phyloP scores from a whole-genome alignment of 2,329 filamentous ascomycete species.

The Fusarium udum region DNA sequence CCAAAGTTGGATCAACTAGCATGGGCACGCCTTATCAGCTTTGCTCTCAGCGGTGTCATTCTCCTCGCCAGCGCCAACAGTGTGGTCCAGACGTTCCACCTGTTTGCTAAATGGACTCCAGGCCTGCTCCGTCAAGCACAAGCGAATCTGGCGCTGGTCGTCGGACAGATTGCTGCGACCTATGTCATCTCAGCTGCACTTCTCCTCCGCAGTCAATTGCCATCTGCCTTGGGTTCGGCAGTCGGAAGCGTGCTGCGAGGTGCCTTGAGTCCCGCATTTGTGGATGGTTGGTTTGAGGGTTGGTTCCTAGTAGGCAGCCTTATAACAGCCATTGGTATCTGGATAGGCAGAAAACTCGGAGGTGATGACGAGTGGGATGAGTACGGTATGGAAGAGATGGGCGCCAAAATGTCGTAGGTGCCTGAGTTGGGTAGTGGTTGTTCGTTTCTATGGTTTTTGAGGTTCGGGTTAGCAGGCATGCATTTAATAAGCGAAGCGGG shows the following conservation, averaged over 20 bases:
- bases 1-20: conserved; percentile 82
- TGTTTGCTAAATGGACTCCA: conserved; percentile 81
- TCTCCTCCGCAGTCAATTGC: conserved; percentile 80
- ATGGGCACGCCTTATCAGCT: conserved; percentile 87
- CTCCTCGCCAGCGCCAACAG: conserved; percentile 83
- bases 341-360: conserved; percentile 72
- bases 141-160: conserved; percentile 80
- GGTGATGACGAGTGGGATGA: conserved; percentile 69
- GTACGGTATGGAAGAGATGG: conserved; percentile 74
- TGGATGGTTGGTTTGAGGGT: conserved; percentile 84
- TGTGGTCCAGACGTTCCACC: conserved; percentile 84
- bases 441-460: conserved; percentile 14
- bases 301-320: conserved; percentile 80
- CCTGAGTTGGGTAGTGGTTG: not conserved
- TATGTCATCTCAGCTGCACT: conserved; percentile 86
- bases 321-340: conserved; percentile 75
- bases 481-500: conserved; percentile 5
- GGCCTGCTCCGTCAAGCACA: conserved; percentile 76
- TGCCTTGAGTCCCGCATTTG: conserved; percentile 69
- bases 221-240: conserved; percentile 77
- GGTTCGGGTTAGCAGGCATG: conserved; percentile 15
- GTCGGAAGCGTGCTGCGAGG: conserved; percentile 82
- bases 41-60: conserved; percentile 83
- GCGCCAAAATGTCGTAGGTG: conserved; percentile 67
- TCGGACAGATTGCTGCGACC: conserved; percentile 83